phyloP scores from a whole-genome alignment of 352 stramenopile genomes.

The Pythium aphanidermatum region DNA sequence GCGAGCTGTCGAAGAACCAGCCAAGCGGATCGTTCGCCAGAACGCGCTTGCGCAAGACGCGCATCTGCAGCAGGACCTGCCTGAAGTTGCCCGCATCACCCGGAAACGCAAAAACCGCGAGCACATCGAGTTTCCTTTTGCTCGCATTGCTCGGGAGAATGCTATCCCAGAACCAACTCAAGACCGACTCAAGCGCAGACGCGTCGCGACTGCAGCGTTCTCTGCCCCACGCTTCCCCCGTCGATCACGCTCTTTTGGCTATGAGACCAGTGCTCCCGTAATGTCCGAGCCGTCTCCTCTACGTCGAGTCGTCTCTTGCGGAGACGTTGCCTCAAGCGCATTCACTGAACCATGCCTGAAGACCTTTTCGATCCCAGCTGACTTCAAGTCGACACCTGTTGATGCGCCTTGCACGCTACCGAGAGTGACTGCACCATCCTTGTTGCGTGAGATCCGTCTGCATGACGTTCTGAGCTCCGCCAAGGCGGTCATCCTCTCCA shows the following conservation, averaged over 20 bases:
- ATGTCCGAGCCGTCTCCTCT: constrained; percentile 6
- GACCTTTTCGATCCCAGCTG: no score
- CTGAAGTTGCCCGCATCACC: constrained; percentile 3
- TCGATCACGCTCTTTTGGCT: constrained; percentile 13
- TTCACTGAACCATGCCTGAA: not conserved
- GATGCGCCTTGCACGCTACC: not conserved
- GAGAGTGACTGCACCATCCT: not conserved
- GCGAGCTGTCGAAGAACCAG: not conserved
- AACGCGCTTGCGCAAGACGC: constrained; percentile 6
- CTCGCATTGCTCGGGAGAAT: not conserved
- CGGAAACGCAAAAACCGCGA: constrained; percentile 29
- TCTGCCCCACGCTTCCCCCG: not conserved
- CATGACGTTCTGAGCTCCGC: constrained; percentile 23
- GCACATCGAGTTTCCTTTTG: constrained; percentile 16
- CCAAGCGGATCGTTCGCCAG: constrained; percentile 6
- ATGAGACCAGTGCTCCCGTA: not conserved
- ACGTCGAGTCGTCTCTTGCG: constrained; percentile 22
- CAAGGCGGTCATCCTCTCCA: constrained; percentile 17
- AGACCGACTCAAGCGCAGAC: constrained; percentile 19
- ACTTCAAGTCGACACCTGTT: no score
- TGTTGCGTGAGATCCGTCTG: constrained; percentile 26
- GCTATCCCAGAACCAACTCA: constrained; percentile 10
- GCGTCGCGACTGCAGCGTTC: constrained; percentile 1
- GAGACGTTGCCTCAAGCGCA: not conserved
- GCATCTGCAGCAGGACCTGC: not conserved